Conservation (phyloP, 2,329 filamentous ascomycete genomes). For the Talaromyces sp. region DNA sequence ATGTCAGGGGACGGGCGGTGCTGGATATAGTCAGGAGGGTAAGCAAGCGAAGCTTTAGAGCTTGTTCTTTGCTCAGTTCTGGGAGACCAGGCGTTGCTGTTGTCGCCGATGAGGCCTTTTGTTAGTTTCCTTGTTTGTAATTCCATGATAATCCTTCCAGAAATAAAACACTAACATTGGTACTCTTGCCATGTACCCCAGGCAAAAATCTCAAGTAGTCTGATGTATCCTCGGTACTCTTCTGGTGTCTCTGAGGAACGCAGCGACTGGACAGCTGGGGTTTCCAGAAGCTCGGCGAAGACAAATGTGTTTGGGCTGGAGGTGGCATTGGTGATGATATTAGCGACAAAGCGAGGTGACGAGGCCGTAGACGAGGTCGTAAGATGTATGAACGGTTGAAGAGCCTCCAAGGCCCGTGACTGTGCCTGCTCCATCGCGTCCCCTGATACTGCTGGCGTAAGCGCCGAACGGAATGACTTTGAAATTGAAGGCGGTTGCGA, state of each 20-base stretch:
- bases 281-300: conserved; percentile 86
- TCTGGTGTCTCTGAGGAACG: conserved; percentile 45
- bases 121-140: neutral
- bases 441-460: neutral
- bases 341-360: conserved; percentile 75
- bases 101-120: neutral
- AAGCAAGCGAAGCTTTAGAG: conserved; percentile 82
- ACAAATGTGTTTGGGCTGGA: conserved; percentile 85
- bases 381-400: conserved; percentile 82
- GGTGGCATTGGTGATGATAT: conserved; percentile 81
- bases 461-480: neutral
- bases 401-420: conserved; percentile 51
- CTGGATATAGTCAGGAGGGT: conserved; percentile 77
- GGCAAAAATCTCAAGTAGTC: conserved; percentile 79
- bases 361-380: conserved; percentile 67
- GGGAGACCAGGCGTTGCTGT: conserved; percentile 57
- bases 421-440: conserved; percentile 43
- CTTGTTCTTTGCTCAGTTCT: conserved; percentile 63
- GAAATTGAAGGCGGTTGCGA: neutral
- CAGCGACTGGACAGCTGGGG: conserved; percentile 71
- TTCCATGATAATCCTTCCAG: neutral
- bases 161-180: conserved; percentile 40
- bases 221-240: conserved; percentile 60
- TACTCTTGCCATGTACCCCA: conserved; percentile 86
- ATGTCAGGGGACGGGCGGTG: conserved; percentile 63